Conservation (phyloP, 2,329 filamentous ascomycete species). For the Colletotrichum caudatum region DNA sequence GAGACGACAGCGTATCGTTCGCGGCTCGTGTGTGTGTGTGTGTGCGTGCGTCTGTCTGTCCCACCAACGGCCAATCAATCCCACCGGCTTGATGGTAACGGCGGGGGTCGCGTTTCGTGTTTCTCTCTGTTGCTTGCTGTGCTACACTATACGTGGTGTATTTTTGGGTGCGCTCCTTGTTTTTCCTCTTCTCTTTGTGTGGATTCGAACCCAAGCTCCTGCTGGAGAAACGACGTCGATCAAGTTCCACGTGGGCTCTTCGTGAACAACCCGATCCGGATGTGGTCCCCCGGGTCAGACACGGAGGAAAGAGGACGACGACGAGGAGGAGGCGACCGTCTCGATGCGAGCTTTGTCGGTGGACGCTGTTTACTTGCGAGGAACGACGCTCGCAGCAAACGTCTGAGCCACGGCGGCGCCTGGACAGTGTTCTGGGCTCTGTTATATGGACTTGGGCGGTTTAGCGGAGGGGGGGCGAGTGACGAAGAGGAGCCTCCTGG, state of each 20-base stretch:
- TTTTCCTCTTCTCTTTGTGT: background rate
- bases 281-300: background rate
- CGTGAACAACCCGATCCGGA: background rate
- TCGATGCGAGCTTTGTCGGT: no score
- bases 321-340: background rate
- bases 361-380: background rate
- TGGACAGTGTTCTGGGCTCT: background rate
- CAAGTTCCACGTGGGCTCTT: background rate
- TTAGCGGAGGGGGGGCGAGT: background rate
- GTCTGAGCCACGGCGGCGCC: background rate
- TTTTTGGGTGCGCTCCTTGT: background rate
- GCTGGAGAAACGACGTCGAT: constrained; percentile 6
- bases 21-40: background rate
- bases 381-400: background rate
- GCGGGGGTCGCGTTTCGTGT: background rate
- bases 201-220: background rate
- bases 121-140: constrained; percentile 2
- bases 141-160: background rate
- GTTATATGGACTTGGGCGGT: background rate
- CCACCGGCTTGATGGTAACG: background rate
- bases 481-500: no score
- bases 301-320: background rate
- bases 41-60: background rate
- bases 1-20: background rate
- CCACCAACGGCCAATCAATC: constrained; percentile 9